Percentiles rank a stretch among this genome's conserved stretches.
Evolutionary conservation across 2,329 filamentous ascomycete genomes (phyloP).

Genomic region (Penicillium sclerotigenum): DNA sequence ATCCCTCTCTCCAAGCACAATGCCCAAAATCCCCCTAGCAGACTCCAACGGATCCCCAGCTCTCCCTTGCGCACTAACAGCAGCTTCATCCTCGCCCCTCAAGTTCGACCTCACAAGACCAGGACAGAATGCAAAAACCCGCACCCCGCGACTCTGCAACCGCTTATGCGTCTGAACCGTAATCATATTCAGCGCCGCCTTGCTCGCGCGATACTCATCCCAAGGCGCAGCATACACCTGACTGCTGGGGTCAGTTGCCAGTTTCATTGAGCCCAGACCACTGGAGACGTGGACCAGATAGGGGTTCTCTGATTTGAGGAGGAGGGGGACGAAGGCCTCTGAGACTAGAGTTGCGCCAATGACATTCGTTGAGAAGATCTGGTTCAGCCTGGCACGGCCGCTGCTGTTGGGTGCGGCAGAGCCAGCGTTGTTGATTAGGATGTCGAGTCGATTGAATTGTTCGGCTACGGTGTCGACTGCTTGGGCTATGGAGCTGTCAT

Average conservation of each 20-base stretch:
- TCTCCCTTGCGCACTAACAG: constrained; percentile 16
- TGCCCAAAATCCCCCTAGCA: constrained; percentile 22
- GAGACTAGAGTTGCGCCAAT: constrained; percentile 32
- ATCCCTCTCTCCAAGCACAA: constrained; percentile 31
- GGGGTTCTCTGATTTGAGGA: constrained; percentile 29
- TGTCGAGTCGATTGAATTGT: constrained; percentile 18
- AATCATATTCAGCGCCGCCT: constrained; percentile 21
- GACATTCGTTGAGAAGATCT: constrained; percentile 36
- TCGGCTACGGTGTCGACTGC: constrained; percentile 10
- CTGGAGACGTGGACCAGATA: constrained; percentile 38
- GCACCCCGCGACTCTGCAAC: constrained; percentile 14
- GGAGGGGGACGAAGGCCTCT: constrained; percentile 31
- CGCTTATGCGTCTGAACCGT: constrained; percentile 17
- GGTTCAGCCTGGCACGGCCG: constrained; percentile 9
- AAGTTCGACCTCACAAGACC: constrained; percentile 32
- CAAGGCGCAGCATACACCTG: neutral
- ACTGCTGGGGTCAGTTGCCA: constrained; percentile 3
- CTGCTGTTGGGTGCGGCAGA: neutral
- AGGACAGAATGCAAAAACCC: constrained; percentile 27
- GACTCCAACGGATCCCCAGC: constrained; percentile 26
- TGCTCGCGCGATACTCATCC: constrained; percentile 22
- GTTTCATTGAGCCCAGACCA: constrained; percentile 28
- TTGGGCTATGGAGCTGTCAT: constrained; percentile 30
- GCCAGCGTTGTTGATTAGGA: constrained; percentile 17
- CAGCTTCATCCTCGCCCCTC: constrained; percentile 25